Evolutionary conservation across 495 filamentous ascomycete genomes (phyloP).

Genomic region (Mytilinidion resinicola): DNA sequence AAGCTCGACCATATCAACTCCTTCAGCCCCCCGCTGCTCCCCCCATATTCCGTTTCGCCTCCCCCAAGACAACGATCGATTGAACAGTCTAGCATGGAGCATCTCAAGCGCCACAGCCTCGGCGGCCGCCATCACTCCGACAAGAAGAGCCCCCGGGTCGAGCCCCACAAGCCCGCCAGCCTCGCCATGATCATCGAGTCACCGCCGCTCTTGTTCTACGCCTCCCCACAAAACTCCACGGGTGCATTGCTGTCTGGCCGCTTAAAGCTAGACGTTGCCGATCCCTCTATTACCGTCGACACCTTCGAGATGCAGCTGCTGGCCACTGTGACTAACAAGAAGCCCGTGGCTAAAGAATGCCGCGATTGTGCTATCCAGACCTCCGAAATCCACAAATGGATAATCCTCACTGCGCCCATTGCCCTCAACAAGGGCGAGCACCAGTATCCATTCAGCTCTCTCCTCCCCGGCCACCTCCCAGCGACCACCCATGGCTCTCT

Average conservation of each 20-base stretch:
- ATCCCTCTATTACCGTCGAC: conserved; percentile 58
- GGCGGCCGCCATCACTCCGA: conserved; percentile 15
- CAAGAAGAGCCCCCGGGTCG: conserved; percentile 28
- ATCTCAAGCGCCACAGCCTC: conserved; percentile 26
- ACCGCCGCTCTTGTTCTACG: conserved; percentile 74
- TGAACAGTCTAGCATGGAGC: conserved; percentile 24
- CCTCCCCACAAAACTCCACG: conserved; percentile 63
- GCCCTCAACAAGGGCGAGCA: conserved; percentile 60
- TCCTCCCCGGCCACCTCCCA: conserved; percentile 81
- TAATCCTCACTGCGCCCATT: conserved; percentile 62
- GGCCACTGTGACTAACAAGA: conserved; percentile 63
- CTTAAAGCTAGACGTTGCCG: conserved; percentile 62
- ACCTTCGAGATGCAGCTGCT: conserved; percentile 63
- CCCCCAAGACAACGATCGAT: conserved; percentile 11
- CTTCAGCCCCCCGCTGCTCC: conserved; percentile 3
- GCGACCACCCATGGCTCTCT: conserved; percentile 70
- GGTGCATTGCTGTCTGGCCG: conserved; percentile 87
- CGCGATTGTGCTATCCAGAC: conserved; percentile 61
- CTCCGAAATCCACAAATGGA: conserved; percentile 72
- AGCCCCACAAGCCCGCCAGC: conserved; percentile 44
- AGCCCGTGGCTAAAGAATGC: conserved; percentile 73
- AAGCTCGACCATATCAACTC: conserved; percentile 6
- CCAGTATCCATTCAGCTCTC: conserved; percentile 83
- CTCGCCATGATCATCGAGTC: conserved; percentile 80
- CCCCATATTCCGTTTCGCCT: conserved; percentile 23